phyloP scores from a whole-genome alignment of 73 alveolate genomes.

The Durusdinium trenchii region DNA sequence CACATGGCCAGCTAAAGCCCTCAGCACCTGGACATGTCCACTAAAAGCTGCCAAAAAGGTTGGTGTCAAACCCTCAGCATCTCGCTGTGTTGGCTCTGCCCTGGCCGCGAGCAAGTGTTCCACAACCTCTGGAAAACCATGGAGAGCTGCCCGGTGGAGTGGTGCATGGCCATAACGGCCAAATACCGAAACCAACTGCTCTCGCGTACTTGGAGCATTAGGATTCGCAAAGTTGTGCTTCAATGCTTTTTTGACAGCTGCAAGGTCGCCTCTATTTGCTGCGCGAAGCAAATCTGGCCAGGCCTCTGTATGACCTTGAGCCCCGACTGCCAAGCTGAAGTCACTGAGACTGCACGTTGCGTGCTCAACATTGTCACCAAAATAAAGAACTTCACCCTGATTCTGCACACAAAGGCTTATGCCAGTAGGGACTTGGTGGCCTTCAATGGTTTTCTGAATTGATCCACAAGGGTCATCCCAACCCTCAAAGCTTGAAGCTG shows the following conservation, averaged over 20 bases:
- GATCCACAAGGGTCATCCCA: slow-evolving; percentile 83
- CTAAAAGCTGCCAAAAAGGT: slow-evolving; percentile 73
- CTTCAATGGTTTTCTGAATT: not conserved
- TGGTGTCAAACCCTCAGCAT: slow-evolving; percentile 50
- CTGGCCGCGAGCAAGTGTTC: slow-evolving; percentile 19
- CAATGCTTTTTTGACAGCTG: not conserved
- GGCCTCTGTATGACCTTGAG: slow-evolving; percentile 74
- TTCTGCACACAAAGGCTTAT: not conserved
- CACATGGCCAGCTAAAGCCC: not conserved
- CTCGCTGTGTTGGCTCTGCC: not conserved
- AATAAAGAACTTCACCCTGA: slow-evolving; percentile 25
- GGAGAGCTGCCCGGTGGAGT: slow-evolving; percentile 84
- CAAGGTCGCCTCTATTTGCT: slow-evolving; percentile 66
- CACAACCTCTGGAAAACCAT: slow-evolving; percentile 47
- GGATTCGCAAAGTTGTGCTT: not conserved
- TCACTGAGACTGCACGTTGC: slow-evolving; percentile 48
- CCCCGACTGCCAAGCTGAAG: slow-evolving; percentile 86
- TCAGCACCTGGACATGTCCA: slow-evolving; percentile 56
- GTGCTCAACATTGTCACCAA: slow-evolving; percentile 60
- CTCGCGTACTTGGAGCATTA: not conserved
- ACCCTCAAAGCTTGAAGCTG: not conserved
- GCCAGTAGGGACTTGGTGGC: not conserved
- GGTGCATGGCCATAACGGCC: slow-evolving; percentile 77
- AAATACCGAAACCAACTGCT: not conserved
- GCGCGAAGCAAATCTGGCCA: slow-evolving; percentile 63